Percentiles rank a stretch among this genome's conserved stretches.
Evolutionary conservation across 1,284 basidiomycete species (phyloP).

Genomic region (Cutaneotrichosporon mucoides): DNA sequence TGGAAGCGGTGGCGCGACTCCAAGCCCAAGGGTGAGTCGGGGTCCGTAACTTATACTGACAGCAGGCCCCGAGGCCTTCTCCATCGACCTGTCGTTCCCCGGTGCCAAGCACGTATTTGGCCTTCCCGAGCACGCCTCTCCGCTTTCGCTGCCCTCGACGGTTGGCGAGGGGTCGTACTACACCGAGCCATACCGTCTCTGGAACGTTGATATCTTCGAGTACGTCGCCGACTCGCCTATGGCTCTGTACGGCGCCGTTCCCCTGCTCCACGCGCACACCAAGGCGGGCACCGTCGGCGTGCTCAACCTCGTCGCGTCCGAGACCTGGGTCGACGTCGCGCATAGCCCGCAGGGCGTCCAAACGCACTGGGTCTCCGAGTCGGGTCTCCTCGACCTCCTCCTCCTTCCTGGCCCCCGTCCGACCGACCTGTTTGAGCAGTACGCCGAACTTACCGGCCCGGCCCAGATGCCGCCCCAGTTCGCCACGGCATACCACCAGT

Average conservation of each 20-base stretch:
- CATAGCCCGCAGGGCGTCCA: conserved; percentile 61
- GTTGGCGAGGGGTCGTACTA: conserved; percentile 57
- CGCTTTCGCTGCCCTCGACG: conserved; percentile 80
- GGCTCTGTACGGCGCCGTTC: conserved; percentile 87
- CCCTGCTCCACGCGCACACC: conserved; percentile 89
- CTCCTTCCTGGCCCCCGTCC: conserved; percentile 86
- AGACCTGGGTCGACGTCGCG: conserved; percentile 91
- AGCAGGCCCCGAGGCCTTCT: conserved; percentile 86
- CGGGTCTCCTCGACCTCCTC: conserved; percentile 91
- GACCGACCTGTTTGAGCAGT: conserved; percentile 76
- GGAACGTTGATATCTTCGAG: conserved; percentile 96
- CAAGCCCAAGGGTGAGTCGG: conserved; percentile 80
- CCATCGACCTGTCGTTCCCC: conserved; percentile 89
- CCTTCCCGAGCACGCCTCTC: conserved; percentile 93
- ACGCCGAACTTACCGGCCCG: conserved; percentile 76
- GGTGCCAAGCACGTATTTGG: conserved; percentile 85
- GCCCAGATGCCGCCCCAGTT: conserved; percentile 84
- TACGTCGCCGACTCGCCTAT: conserved; percentile 88
- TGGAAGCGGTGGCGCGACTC: conserved; percentile 82
- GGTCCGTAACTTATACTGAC: not conserved
- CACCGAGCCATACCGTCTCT: conserved; percentile 89
- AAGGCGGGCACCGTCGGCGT: conserved; percentile 75
- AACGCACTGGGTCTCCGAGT: conserved; percentile 97
- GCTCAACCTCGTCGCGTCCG: conserved; percentile 85
- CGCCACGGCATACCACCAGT: conserved; percentile 94